Base-by-base conservation (phyloP, 2,329 filamentous ascomycete genomes). In the Pseudocercospora macadamiae region DNA sequence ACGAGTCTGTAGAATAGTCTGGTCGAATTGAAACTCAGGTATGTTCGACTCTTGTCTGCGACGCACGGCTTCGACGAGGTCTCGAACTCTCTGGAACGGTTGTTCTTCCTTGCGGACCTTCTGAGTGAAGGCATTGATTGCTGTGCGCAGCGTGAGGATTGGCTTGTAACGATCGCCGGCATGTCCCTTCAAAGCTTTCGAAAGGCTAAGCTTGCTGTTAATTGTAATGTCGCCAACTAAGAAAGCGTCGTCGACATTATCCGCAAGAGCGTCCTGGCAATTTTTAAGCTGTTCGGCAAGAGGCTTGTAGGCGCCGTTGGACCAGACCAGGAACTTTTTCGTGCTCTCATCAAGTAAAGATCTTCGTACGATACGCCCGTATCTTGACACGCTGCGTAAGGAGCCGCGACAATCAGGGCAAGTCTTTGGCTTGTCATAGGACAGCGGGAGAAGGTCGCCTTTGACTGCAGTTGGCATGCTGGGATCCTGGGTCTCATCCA, bases 401-500 rank as follows among this genome's bases (percentile, higher is more conserved):
- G 83, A 80, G 0, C 82, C 78, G n/a, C 85, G 82, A 65, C 87
- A 91, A 1, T 71, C 77, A 0, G 86, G 82, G 64, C 87, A 90
- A 1, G 70, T 75, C 60, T 80, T 82, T 34, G 84, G 71, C 18
- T 64, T 60, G 28, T 79, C 70, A 25, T 76, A 75, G 0, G 82
- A 82, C 55, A 87, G 83, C 0, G 82, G 80, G 16, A 80, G 65
- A 0, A 68, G 71, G 9, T 51, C 44, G 3, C 57, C 52, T 7
- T 59, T 59, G 12, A 63, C 61, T 1, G 67, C 60, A 21, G 75
- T 62, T 0, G 64, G 59, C 3, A 54, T 8, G n/a, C 39, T 26
- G 1, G 23, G 3, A 8, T 37, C 21, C 7, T 26, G 7, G n/a
- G 30, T 18, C 1, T 53, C 8, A 39, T 81, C 74, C 5, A 79